Conservation (phyloP, 352 stramenopile species). For the Globisporangium barbulae region DNA sequence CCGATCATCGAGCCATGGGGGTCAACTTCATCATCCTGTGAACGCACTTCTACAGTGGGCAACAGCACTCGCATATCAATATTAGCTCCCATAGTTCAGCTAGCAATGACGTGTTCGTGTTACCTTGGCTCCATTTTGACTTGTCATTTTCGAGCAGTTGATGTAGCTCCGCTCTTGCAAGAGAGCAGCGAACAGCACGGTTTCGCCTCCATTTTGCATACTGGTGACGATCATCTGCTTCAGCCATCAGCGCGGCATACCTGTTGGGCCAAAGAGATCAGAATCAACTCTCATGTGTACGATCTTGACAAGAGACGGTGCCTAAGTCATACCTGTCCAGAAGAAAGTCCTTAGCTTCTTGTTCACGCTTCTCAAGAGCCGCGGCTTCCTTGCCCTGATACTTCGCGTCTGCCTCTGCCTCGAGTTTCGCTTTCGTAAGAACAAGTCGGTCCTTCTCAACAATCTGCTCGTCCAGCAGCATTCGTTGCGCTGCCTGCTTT, state of each 20-base stretch:
- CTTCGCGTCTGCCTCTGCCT: constrained; percentile 9
- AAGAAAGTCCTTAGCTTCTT: constrained; percentile 8
- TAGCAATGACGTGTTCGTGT: background rate
- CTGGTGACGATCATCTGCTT: constrained; percentile 34
- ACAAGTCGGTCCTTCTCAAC: background rate
- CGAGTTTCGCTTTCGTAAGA: constrained; percentile 10
- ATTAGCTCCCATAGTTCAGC: constrained; percentile 1
- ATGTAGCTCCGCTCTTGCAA: constrained; percentile 29
- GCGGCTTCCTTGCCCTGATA: background rate
- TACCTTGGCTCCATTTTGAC: constrained; percentile 33
- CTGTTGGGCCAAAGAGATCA: constrained; percentile 20
- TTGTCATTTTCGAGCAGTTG: constrained; percentile 27
- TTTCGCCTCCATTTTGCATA: constrained; percentile 60
- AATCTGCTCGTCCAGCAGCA: constrained; percentile 15
- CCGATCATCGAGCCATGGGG: background rate
- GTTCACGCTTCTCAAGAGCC: constrained; percentile 6
- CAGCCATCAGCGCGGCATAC: constrained; percentile 32
- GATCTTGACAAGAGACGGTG: background rate
- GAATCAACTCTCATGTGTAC: background rate
- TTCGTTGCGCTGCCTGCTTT: constrained; percentile 11
- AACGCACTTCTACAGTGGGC: constrained; percentile 5
- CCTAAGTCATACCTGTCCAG: background rate
- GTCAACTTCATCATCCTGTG: no score
- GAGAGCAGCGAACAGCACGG: constrained; percentile 40
- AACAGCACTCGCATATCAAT: background rate